Evolutionary conservation across 75 land plant species (phyloP).

Genomic region (Cunninghamia lanceolata): DNA sequence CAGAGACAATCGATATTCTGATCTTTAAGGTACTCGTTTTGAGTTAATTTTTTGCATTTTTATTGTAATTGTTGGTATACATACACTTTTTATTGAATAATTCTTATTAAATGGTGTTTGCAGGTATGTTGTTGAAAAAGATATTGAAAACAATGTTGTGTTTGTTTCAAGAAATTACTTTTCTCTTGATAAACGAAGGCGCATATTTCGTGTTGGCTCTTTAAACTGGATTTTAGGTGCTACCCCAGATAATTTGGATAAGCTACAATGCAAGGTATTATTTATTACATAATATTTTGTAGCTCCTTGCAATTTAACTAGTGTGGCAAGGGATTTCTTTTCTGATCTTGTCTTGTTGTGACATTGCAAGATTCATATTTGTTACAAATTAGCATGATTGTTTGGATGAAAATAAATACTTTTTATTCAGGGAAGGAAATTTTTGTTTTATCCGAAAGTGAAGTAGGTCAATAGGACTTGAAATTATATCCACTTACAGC

Average conservation of each 20-base stretch:
- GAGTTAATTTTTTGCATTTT: neutral
- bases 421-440: too few relatives aligned
- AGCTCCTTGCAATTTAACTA: neutral
- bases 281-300: neutral
- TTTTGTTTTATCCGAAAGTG: too few relatives aligned
- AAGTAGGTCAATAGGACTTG: too few relatives aligned
- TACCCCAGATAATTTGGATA: slow-evolving; percentile 34
- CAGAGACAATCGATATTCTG: neutral
- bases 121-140: slow-evolving; percentile 99
- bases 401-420: too few relatives aligned
- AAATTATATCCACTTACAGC: too few relatives aligned
- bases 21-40: neutral
- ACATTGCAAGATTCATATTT: neutral
- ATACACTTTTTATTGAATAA: neutral
- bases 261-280: slow-evolving; percentile 86
- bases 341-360: neutral
- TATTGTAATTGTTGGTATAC: neutral
- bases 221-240: slow-evolving; percentile 73
- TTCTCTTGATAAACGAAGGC: slow-evolving; percentile 76
- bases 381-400: neutral
- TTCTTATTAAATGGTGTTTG: slow-evolving; percentile 5
- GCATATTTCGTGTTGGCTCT: slow-evolving; percentile 77
- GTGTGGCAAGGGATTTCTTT: neutral
- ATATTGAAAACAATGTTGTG: slow-evolving; percentile 84
- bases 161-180: slow-evolving; percentile 91